A percentile compares a stretch with the other conserved stretches of the same genome.
These are phyloP conservation scores for Hondaea fermentalgiana DNA, from an alignment of 108 stramenopile species.

Conservation along the genomic window DNA sequence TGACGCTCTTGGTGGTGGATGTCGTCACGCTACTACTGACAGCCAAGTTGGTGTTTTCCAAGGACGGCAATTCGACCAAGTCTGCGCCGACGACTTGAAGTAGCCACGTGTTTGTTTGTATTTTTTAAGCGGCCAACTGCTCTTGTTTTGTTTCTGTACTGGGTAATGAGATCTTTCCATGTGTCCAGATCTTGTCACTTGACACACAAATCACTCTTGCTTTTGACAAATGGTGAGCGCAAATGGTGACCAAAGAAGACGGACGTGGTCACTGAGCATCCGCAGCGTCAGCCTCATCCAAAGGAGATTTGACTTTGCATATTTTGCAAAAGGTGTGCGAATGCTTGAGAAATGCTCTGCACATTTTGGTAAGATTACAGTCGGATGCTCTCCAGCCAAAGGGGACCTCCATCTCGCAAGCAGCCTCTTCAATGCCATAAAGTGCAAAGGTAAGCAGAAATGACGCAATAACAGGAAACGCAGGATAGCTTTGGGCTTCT, in stretches of 20 bases:
- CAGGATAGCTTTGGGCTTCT: not conserved
- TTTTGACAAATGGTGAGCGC: too few species aligned
- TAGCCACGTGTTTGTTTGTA: too few species aligned
- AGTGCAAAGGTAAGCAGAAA: not conserved
- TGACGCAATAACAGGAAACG: not conserved
- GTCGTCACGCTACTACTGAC: not conserved
- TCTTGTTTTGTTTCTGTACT: too few species aligned
- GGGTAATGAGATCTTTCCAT: too few species aligned
- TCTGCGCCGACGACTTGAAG: too few species aligned
- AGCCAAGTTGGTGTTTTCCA: not conserved
- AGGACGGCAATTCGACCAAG: not conserved
- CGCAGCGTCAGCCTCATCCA: not conserved
- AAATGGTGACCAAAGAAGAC: too few species aligned
- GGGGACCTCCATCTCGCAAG: constrained; percentile 10
- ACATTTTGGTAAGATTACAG: constrained; percentile 2
- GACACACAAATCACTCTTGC: too few species aligned
- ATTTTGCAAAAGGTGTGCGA: constrained; percentile 14
- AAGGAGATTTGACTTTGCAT: not conserved
- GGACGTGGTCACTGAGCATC: too few species aligned
- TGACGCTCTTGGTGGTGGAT: not conserved
- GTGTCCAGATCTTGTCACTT: too few species aligned
- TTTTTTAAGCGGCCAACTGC: too few species aligned
- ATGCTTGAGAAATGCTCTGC: not conserved
- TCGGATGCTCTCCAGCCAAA: not conserved
- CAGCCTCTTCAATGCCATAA: not conserved